Percentiles rank a stretch among this genome's conserved stretches.
Conservation (phyloP, 495 filamentous ascomycete species). For the Neurospora discreta region DNA sequence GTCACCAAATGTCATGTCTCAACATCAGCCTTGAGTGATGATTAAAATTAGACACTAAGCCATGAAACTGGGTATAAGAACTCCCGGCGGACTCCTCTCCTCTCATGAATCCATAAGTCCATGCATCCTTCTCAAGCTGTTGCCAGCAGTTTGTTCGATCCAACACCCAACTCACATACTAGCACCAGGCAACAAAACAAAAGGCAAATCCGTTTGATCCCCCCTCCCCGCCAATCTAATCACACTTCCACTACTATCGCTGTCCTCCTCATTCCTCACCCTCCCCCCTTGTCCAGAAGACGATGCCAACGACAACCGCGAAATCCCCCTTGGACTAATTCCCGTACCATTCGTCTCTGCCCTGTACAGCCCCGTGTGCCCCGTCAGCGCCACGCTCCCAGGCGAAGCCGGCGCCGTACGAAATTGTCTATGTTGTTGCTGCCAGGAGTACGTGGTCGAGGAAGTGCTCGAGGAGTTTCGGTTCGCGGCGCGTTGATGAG, state of each 20-base stretch:
- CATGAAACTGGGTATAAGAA: not conserved
- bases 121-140: not conserved
- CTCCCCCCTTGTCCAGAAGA: conserved; percentile 13
- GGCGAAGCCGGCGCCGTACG: conserved; percentile 44
- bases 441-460: conserved; percentile 3
- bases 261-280: not conserved
- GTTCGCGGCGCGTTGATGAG: not conserved
- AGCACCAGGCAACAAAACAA: conserved; percentile 24
- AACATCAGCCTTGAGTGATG: not conserved
- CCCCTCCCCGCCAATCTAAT: conserved; percentile 28
- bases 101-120: not conserved
- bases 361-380: not conserved
- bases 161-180: not conserved
- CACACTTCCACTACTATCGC: conserved; percentile 16
- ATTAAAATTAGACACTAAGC: not conserved
- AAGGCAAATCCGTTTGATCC: conserved; percentile 29
- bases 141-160: not conserved
- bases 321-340: not conserved
- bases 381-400: conserved; percentile 21
- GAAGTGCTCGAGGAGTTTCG: not conserved
- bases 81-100: not conserved
- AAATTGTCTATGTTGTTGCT: conserved; percentile 21
- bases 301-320: not conserved
- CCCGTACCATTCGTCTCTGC: not conserved
- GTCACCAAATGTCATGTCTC: not conserved